Base-by-base conservation (phyloP, 495 filamentous ascomycete genomes). In the Neurospora sp. region DNA sequence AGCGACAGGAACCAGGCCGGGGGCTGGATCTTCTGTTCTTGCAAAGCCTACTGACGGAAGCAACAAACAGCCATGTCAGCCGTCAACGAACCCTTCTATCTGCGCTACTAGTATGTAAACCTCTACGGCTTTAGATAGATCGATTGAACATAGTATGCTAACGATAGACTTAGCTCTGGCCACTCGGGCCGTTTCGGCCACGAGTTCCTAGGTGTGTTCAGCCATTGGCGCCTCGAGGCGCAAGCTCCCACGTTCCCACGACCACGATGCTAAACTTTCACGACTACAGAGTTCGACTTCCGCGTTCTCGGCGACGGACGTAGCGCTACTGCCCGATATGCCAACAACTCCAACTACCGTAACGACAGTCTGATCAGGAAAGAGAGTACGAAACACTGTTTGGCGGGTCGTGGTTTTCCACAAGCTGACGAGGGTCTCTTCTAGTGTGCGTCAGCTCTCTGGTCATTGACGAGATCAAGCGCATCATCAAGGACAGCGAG, bases 291-390 rank as follows among this genome's bases (percentile, higher is more conserved):
- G 84, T 99, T 98, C 83, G 96, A 99, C 82, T 94, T 99, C 78
- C 91, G 96, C 69, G 92, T 92, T 37, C 87, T 98, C 40, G 92
- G 92, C 41, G 96, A 99, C 81, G 96, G 96, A n/a, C 89, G 92
- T 59, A 97, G 94, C 79, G 96, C 96, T 48, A 92, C 93, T 68
- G 94, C 95, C 14, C 91, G 96, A 78, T 99, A 99, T 82, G 96
- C 96, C 53, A 99, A 99, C 85, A 99, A 99, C 82, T 98, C 96
- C 70, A 99, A 98, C 83, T 99, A 99, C 83, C 91, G 96, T 75
- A 98, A 98, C 84, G 96, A 99, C 83, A 97, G 94, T 74, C 84
- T 99, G 76, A 98, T 99, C 79, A 92, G 96, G 74, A 99, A 98
- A 94, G 96, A 98, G 86, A 98, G 96, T 98, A 86, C 78, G 94